Evolutionary conservation across 495 filamentous ascomycete species (phyloP).

Genomic region (Aspergillus heteromorphus): DNA sequence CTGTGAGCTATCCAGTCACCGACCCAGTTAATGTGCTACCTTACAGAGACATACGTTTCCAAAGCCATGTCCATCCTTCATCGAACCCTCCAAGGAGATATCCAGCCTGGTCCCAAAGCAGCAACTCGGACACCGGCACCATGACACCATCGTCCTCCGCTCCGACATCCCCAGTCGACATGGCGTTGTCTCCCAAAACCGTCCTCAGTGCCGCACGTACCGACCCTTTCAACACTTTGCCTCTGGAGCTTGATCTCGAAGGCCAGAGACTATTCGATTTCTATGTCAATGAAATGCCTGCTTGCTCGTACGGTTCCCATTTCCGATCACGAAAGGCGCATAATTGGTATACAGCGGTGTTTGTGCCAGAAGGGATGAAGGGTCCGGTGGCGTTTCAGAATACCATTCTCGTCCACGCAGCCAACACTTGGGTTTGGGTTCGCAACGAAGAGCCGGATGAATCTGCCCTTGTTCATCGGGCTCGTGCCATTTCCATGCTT

Average conservation of each 20-base stretch:
- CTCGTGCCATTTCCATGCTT: constrained; percentile 30
- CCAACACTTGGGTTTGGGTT: constrained; percentile 36
- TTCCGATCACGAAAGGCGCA: constrained; percentile 31
- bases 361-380: constrained; percentile 37
- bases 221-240: constrained; percentile 33
- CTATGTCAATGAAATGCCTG: constrained; percentile 37
- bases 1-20: not conserved
- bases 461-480: constrained; percentile 24
- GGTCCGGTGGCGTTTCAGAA: constrained; percentile 35
- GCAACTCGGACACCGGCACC: constrained; percentile 10
- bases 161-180: constrained; percentile 14
- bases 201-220: constrained; percentile 34
- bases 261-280: constrained; percentile 34
- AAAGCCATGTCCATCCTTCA: not conserved
- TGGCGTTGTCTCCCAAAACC: constrained; percentile 24
- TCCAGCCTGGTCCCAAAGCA: not conserved
- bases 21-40: not conserved
- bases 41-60: not conserved
- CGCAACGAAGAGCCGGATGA: constrained; percentile 26
- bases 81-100: not conserved
- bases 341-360: constrained; percentile 35
- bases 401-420: constrained; percentile 33
- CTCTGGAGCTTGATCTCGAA: constrained; percentile 26
- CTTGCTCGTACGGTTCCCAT: constrained; percentile 34
- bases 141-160: constrained; percentile 14